Evolutionary conservation across 202 grass and related monocot species (phyloP), one percentile per base, ranked within the genome.

Genomic region (Bolboschoenoplectus hybrid): DNA sequence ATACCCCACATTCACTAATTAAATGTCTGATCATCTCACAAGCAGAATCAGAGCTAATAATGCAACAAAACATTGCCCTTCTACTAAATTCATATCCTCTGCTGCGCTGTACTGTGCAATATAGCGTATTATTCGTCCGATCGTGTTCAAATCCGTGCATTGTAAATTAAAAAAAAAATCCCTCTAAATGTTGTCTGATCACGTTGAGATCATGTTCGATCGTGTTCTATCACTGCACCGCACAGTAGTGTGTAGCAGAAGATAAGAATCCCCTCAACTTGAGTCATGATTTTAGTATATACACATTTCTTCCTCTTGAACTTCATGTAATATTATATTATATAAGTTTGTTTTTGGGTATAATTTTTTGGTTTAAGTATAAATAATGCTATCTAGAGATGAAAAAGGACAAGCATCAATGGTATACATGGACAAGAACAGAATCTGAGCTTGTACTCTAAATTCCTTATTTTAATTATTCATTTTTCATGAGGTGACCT

Each of bases 1-100:
- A 80, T 60, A 41, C 52, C 75, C 52, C 53, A 80, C 52, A 43
- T 60, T 19, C 41, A 61, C 55, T 60, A 60, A 79, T 79, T 41
- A 51, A 51, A 50, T 17, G 8, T 49, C 7, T 74, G 45, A 26
- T 74, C 9, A 10, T 50, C 45, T 51, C 45, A 74, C 19, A 32
- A 50, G n/a, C 3, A 14, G 17, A 71, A 13, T 4, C 17, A 45
- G 26, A 70, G 6, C 16, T 46, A n/a, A 47, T 71, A n/a, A 46
- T 71, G 68, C 9, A 71, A 20, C 3, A 19, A 73, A 46, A 47
- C n/a, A 68, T 68, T 68, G 12, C 34, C 34, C 36, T 46, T 46
- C 44, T 5, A 46, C 44, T 5, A 0, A 6, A 5, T 3, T 46
- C 44, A 46, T 46, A 6, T 5, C 26, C 26, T 26, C 26, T 26